Evolutionary conservation across 1,139 yeast species (phyloP), one percentile per base, ranked within the genome.

Genomic region (Taphrina pruni): DNA sequence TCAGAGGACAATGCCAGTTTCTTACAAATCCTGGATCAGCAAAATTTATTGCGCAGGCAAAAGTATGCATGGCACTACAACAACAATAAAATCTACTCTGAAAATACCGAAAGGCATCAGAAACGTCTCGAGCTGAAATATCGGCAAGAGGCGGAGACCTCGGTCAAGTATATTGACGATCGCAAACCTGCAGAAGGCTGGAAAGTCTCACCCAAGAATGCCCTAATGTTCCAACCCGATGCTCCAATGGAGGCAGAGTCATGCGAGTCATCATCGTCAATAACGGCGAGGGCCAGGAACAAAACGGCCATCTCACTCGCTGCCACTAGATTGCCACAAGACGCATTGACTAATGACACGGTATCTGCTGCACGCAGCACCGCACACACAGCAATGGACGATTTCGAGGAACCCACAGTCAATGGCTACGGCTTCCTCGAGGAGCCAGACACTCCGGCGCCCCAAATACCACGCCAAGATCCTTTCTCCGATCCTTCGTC

Each of bases 1-100:
- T 75, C 80, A 0, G 80, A 78, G 66, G 80, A 78, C 68, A 78
- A 78, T 68, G 77, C 75, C 11, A 75, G 79, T 35, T 78, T 77
- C 66, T 71, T 72, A 41, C 71, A 72, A 11, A 66, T 78, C 14
- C 69, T 77, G 26, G 77, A 74, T 39, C 69, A 69, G n/a, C 73
- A 74, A 41, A 72, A 73, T 32, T 70, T 71, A 12, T 21, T 56
- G 17, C 71, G 72, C 36, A 69, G 77, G 35, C 73, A 71, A 41
- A 71, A 70, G 51, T 72, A 71, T 60, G 70, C 74, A 12, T 76
- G 78, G 78, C 69, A 73, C 9, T 76, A 76, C 76, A 69, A 71
- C 48, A 68, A 67, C 20, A 73, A 75, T 57, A 69, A 69, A n/a
- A 71, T 71, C 5, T 66, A 69, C 54, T 39, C 60, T 32, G 56